These are phyloP conservation scores for Thymus mandschuricus DNA, from an alignment of 257 asterid genomes.

Conservation along the genomic window DNA sequence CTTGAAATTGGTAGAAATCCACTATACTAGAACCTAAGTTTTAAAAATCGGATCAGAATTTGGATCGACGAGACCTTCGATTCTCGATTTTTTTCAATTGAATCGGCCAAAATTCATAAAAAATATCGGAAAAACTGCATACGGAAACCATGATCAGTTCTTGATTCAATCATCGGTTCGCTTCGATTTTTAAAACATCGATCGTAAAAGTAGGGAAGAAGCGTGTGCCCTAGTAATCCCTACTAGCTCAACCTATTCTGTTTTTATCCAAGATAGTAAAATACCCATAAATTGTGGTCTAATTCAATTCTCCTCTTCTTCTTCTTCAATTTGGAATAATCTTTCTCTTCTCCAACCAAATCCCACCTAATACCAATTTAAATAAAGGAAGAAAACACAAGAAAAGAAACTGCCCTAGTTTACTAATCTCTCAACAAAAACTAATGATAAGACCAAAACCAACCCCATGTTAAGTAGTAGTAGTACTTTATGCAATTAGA, in stretches of 20 bases:
- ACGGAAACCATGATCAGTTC: too few relatives aligned
- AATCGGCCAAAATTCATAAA: too few relatives aligned
- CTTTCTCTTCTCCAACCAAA: constrained; percentile 53
- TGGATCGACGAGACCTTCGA: too few relatives aligned
- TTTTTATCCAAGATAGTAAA: constrained; percentile 35
- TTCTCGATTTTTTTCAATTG: too few relatives aligned
- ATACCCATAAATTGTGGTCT: constrained; percentile 32
- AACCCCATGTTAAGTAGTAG: constrained; percentile 48
- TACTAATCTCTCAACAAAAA: constrained; percentile 24
- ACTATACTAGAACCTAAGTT: constrained; percentile 10
- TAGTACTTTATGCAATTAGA: constrained; percentile 20
- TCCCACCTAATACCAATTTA: constrained; percentile 65
- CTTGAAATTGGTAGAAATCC: constrained; percentile 44
- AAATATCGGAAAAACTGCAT: too few relatives aligned
- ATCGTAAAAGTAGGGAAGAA: neutral
- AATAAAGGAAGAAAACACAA: constrained; percentile 57
- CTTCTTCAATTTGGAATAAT: constrained; percentile 31
- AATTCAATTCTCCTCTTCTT: neutral
- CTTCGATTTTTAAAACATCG: too few relatives aligned
- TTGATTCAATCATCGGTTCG: too few relatives aligned
- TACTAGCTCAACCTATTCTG: constrained; percentile 29
- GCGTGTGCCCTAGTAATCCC: constrained; percentile 28
- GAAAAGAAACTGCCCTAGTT: constrained; percentile 43
- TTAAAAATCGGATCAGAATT: too few relatives aligned
- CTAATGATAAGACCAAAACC: constrained; percentile 40